A percentile compares a stretch with the other conserved stretches of the same genome.
Conservation (phyloP, 768 basidiomycete species). For the Termitomyces sp. region DNA sequence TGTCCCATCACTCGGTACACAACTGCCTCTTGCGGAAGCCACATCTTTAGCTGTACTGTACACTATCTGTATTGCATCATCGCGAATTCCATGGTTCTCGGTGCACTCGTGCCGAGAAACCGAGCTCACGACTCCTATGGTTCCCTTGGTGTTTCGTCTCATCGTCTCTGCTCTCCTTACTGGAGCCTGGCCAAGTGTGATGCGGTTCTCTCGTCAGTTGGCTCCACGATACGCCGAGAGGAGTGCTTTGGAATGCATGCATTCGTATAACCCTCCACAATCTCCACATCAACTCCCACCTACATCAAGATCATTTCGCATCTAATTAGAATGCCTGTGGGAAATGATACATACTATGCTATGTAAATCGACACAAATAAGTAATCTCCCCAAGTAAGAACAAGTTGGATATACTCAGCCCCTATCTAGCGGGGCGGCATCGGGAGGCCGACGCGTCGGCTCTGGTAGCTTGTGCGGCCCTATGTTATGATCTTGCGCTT, state of each 20-base stretch:
- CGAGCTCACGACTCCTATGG: neutral
- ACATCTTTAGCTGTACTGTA: neutral
- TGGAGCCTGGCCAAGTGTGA: neutral
- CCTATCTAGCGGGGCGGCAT: neutral
- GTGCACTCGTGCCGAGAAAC: slow-evolving; percentile 1
- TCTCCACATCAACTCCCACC: neutral
- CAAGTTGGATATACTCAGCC: neutral
- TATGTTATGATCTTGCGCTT: neutral
- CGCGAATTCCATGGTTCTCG: neutral
- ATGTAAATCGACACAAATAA: neutral
- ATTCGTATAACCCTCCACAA: neutral
- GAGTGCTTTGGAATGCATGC: neutral
- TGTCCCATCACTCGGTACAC: slow-evolving; percentile 3
- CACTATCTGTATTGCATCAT: neutral
- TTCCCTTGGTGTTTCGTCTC: neutral
- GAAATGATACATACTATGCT: neutral
- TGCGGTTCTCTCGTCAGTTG: neutral
- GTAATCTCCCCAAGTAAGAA: neutral
- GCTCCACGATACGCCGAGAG: neutral
- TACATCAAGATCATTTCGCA: neutral
- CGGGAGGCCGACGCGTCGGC: slow-evolving; percentile 1
- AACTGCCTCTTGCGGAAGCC: slow-evolving; percentile 9
- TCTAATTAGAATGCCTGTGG: neutral
- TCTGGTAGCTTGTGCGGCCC: neutral
- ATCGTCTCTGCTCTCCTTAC: neutral